Conservation (phyloP, 352 stramenopile genomes). For the Globisporangium middletonii region DNA sequence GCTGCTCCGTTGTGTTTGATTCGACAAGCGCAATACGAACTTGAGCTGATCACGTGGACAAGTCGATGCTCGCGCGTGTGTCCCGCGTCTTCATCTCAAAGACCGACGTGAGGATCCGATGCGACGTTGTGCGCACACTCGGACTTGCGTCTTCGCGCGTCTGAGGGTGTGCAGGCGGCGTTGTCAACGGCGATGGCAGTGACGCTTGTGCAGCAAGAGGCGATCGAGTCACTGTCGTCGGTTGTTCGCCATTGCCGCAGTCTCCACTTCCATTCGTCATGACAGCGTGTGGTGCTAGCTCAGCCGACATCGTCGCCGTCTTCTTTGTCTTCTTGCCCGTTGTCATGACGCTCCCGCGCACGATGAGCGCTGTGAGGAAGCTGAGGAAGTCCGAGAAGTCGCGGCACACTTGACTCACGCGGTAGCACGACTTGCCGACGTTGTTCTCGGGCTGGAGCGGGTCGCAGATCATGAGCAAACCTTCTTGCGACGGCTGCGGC, state of each 20-base stretch:
- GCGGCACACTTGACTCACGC: constrained; percentile 76
- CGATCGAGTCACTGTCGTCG: neutral
- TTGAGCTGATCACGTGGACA: constrained; percentile 11
- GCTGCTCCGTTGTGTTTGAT: too few species aligned
- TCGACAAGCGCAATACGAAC: too few species aligned
- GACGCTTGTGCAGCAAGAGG: neutral
- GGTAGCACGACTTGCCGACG: constrained; percentile 80
- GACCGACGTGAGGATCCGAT: constrained; percentile 52
- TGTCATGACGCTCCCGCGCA: constrained; percentile 69
- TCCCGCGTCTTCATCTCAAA: constrained; percentile 64
- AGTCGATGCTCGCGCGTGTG: constrained; percentile 35
- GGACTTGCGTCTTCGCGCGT: neutral
- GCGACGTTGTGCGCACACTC: constrained; percentile 16
- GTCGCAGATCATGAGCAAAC: constrained; percentile 63
- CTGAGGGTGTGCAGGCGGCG: neutral
- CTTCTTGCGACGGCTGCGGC: constrained; percentile 24
- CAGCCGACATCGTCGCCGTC: constrained; percentile 4
- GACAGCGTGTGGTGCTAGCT: neutral
- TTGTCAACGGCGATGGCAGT: neutral
- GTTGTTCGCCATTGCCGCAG: neutral
- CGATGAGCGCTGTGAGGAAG: constrained; percentile 74
- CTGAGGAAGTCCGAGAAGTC: constrained; percentile 83
- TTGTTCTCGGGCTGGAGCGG: constrained; percentile 71
- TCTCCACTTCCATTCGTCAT: neutral
- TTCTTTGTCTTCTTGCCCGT: constrained; percentile 41